These are phyloP conservation scores for Erysimum cheiranthoides DNA, from an alignment of 345 rosid species.

Conservation along the genomic window DNA sequence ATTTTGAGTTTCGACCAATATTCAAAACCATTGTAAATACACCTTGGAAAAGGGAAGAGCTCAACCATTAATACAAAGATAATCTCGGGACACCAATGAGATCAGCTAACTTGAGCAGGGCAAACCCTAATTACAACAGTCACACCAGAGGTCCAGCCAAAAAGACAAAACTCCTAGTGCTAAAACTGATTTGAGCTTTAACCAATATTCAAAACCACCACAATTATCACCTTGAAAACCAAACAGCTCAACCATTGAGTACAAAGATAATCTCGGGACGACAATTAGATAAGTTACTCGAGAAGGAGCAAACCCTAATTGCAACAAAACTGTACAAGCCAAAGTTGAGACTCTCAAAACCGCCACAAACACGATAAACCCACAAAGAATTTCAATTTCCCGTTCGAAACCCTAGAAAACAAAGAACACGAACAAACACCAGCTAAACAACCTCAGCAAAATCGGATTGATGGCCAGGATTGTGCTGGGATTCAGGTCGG, in stretches of 20 bases:
- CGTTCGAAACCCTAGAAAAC: slow-evolving; percentile 32
- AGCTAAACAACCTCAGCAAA: slow-evolving; percentile 71
- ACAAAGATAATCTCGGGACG: not conserved
- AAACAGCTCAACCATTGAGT: not conserved
- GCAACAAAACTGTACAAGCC: slow-evolving; percentile 7
- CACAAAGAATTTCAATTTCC: not conserved
- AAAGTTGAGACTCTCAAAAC: slow-evolving; percentile 3
- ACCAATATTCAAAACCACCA: not conserved
- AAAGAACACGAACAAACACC: not conserved
- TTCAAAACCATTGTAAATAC: not conserved
- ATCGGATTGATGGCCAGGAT: slow-evolving; percentile 94
- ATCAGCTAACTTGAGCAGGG: not conserved
- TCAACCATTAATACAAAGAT: slow-evolving; percentile 5
- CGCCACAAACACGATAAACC: not conserved
- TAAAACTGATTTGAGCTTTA: slow-evolving; percentile 13
- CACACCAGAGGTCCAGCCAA: not conserved
- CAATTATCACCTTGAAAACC: not conserved
- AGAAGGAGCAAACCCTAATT: slow-evolving; percentile 18
- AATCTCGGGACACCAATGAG: slow-evolving; percentile 1
- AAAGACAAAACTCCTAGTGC: slow-evolving; percentile 3
- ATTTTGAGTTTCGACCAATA: slow-evolving; percentile 5
- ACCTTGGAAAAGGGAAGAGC: not conserved
- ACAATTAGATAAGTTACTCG: not conserved
- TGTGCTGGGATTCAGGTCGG: slow-evolving; percentile 97
- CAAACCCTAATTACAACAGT: no score